Percentiles rank a stretch among this genome's conserved stretches.
phyloP scores from a whole-genome alignment of 768 basidiomycete genomes.

The Russula sp. region DNA sequence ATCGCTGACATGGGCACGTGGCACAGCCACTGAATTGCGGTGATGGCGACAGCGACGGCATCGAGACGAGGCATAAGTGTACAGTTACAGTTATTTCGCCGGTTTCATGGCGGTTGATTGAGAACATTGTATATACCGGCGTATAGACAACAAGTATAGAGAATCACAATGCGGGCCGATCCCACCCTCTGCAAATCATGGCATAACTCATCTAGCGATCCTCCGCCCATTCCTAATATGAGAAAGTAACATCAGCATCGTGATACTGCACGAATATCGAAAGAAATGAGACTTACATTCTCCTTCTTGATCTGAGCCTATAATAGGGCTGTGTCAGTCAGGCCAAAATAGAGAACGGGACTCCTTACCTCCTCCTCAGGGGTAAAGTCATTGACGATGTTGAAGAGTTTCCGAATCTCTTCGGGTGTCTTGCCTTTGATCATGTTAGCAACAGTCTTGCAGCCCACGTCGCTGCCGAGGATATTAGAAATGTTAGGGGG shows the following conservation, averaged over 20 bases:
- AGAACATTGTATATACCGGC: slow-evolving; percentile 12
- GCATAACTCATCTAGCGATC: slow-evolving; percentile 48
- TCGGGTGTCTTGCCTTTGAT: slow-evolving; percentile 99
- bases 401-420: slow-evolving; percentile 97
- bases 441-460: slow-evolving; percentile 99
- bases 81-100: slow-evolving; percentile 10
- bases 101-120: not conserved
- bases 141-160: slow-evolving; percentile 18
- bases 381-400: slow-evolving; percentile 97
- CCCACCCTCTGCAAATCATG: not conserved
- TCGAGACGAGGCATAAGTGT: not conserved
- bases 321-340: slow-evolving; percentile 13
- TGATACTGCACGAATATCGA: not conserved
- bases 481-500: slow-evolving; percentile 4
- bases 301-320: slow-evolving; percentile 99
- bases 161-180: slow-evolving; percentile 11
- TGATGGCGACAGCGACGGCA: too few relatives aligned
- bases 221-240: slow-evolving; percentile 81
- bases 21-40: not conserved
- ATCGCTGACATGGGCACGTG: not conserved
- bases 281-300: slow-evolving; percentile 58
- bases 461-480: slow-evolving; percentile 76
- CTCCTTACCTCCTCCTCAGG: slow-evolving; percentile 89
- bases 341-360: slow-evolving; percentile 15
- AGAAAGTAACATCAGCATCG: slow-evolving; percentile 9